These are phyloP conservation scores for Stropharia rugosoannulata DNA, from an alignment of 768 basidiomycete species.

Conservation along the genomic window DNA sequence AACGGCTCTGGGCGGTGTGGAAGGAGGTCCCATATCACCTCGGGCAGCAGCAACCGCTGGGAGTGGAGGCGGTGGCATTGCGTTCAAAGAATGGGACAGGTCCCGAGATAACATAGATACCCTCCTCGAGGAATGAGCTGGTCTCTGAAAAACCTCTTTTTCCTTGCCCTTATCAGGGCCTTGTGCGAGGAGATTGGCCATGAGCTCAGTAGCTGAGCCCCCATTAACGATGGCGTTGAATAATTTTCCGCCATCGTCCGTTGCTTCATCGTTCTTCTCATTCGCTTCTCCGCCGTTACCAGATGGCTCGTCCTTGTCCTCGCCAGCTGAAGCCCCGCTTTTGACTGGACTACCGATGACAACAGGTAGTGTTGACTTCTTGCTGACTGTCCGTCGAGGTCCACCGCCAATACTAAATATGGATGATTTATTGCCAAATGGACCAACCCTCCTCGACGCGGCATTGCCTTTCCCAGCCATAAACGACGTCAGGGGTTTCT, in stretches of 20 bases:
- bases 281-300: slow-evolving; percentile 5
- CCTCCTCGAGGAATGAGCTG: slow-evolving; percentile 44
- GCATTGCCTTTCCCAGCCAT: slow-evolving; percentile 17
- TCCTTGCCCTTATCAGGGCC: slow-evolving; percentile 34
- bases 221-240: slow-evolving; percentile 16
- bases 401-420: slow-evolving; percentile 28
- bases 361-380: slow-evolving; percentile 44
- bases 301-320: slow-evolving; percentile 16
- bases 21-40: slow-evolving; percentile 47
- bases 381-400: slow-evolving; percentile 33
- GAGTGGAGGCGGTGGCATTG: slow-evolving; percentile 36
- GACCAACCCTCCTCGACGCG: slow-evolving; percentile 12
- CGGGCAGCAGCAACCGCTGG: slow-evolving; percentile 1
- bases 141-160: slow-evolving; percentile 15
- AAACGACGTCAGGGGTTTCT: slow-evolving; percentile 28
- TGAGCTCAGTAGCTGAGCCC: slow-evolving; percentile 7
- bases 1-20: slow-evolving; percentile 37
- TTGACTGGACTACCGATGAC: slow-evolving; percentile 52
- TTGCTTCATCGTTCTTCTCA: slow-evolving; percentile 6
- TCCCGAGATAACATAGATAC: slow-evolving; percentile 60
- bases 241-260: slow-evolving; percentile 10
- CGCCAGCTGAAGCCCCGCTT: slow-evolving; percentile 26
- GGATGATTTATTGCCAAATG: slow-evolving; percentile 15
- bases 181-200: slow-evolving; percentile 13
- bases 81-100: slow-evolving; percentile 62